Percentiles rank a stretch among this genome's conserved stretches.
Conservation (phyloP, 371 early-diverging fungal genomes). For the Mortierella sp. region DNA sequence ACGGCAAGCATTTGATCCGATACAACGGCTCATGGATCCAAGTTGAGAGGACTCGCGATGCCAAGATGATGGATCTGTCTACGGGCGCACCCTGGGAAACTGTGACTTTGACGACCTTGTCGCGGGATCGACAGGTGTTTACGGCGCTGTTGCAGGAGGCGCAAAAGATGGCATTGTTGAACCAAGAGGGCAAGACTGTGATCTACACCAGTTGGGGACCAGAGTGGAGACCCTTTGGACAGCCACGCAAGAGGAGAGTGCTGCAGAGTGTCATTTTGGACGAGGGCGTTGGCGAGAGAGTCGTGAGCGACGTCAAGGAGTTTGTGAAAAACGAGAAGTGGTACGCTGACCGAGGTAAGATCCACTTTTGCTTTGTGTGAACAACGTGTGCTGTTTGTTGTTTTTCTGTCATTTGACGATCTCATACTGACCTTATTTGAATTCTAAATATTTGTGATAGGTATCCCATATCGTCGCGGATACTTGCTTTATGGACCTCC, state of each 20-base stretch:
- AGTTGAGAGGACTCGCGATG: slow-evolving; percentile 88
- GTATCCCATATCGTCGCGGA: slow-evolving; percentile 97
- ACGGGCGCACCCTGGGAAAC: slow-evolving; percentile 96
- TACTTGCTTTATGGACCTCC: slow-evolving; percentile 99
- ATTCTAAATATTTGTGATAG: slow-evolving; percentile 41
- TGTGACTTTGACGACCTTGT: slow-evolving; percentile 92
- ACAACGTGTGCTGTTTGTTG: neutral
- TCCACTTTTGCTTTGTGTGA: neutral
- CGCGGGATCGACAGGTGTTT: slow-evolving; percentile 84
- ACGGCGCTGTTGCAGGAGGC: slow-evolving; percentile 86
- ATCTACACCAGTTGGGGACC: slow-evolving; percentile 95
- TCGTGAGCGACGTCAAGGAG: slow-evolving; percentile 87
- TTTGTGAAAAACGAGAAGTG: slow-evolving; percentile 93
- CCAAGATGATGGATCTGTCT: slow-evolving; percentile 90
- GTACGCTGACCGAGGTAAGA: slow-evolving; percentile 92
- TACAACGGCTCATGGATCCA: slow-evolving; percentile 91
- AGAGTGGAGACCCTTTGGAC: slow-evolving; percentile 98
- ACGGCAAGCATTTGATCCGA: slow-evolving; percentile 91
- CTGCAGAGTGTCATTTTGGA: slow-evolving; percentile 92
- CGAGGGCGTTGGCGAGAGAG: slow-evolving; percentile 77
- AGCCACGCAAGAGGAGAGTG: slow-evolving; percentile 87
- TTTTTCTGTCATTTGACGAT: neutral
- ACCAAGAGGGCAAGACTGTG: slow-evolving; percentile 95
- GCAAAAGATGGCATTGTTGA: slow-evolving; percentile 83
- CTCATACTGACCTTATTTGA: neutral